These are phyloP conservation scores for Apiospora marii DNA, from an alignment of 2,329 filamentous ascomycete genomes.

Conservation along the genomic window DNA sequence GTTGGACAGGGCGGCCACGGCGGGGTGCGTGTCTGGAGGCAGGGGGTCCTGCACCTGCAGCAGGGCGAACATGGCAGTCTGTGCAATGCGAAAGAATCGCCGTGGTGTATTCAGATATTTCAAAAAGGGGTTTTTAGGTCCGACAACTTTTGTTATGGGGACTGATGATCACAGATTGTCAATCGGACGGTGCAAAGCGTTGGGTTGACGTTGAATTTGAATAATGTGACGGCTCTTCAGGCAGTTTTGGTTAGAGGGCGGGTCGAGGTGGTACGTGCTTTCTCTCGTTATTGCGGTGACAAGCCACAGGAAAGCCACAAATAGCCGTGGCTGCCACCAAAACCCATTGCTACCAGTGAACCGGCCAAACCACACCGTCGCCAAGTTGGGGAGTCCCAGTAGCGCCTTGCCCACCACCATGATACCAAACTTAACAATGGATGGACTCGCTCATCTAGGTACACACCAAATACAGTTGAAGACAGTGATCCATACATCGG, in stretches of 20 bases:
- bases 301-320: neutral
- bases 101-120: neutral
- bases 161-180: neutral
- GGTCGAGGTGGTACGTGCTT: slow-evolving; percentile 12
- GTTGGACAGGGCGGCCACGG: slow-evolving; percentile 11
- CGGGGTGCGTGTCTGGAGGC: slow-evolving; percentile 22
- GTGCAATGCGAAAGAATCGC: neutral
- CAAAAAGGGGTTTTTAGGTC: neutral
- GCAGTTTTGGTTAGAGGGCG: neutral
- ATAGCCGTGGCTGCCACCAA: neutral
- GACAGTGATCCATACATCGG: too few relatives aligned
- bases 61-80: slow-evolving; percentile 16
- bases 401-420: neutral
- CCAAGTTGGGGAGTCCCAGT: neutral
- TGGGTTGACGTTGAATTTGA: slow-evolving; percentile 10
- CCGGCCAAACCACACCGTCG: neutral
- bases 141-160: neutral
- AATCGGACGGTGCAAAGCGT: slow-evolving; percentile 13
- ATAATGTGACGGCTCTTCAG: slow-evolving; percentile 10
- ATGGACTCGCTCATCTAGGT: too few relatives aligned
- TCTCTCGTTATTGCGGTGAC: neutral
- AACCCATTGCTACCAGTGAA: neutral
- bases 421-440: too few relatives aligned
- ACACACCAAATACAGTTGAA: too few relatives aligned
- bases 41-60: slow-evolving; percentile 18